phyloP scores from a whole-genome alignment of 116 monocot species.

The Cymodocea nodosa region DNA sequence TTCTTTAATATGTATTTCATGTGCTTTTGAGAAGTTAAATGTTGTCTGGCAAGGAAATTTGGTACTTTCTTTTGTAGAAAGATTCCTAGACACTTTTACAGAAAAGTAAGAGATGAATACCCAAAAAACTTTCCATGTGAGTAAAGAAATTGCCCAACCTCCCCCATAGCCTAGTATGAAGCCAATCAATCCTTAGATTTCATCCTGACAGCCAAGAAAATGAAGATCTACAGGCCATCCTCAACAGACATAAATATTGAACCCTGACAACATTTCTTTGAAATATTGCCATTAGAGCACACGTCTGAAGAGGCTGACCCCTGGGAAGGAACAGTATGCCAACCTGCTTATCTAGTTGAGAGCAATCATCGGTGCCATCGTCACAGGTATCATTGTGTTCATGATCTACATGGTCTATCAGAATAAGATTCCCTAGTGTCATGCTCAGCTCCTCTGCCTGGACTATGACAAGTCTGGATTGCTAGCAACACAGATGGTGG shows the following conservation, averaged over 20 bases:
- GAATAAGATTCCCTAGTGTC: conserved; percentile 25
- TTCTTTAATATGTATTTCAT: neutral
- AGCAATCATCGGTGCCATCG: conserved; percentile 21
- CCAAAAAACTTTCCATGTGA: neutral
- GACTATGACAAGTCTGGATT: conserved; percentile 19
- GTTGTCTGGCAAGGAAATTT: neutral
- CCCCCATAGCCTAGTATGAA: neutral
- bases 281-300: conserved; percentile 14
- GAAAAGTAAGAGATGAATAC: neutral
- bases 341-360: conserved; percentile 19
- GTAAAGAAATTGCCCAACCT: conserved; percentile 18
- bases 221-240: neutral
- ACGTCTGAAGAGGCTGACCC: conserved; percentile 1
- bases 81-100: conserved; percentile 6
- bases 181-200: neutral
- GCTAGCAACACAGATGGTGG: conserved; percentile 7
- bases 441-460: conserved; percentile 17
- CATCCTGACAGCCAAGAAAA: neutral
- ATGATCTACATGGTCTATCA: conserved; percentile 22
- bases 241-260: neutral
- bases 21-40: neutral
- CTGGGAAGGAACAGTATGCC: conserved; percentile 3
- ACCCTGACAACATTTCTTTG: neutral
- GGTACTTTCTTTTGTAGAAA: conserved; percentile 1
- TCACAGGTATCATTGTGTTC: conserved; percentile 18